Percentiles rank a stretch among this genome's conserved stretches.
Evolutionary conservation across 495 filamentous ascomycete genomes (phyloP).

Genomic region (Hypoxylon fragiforme): DNA sequence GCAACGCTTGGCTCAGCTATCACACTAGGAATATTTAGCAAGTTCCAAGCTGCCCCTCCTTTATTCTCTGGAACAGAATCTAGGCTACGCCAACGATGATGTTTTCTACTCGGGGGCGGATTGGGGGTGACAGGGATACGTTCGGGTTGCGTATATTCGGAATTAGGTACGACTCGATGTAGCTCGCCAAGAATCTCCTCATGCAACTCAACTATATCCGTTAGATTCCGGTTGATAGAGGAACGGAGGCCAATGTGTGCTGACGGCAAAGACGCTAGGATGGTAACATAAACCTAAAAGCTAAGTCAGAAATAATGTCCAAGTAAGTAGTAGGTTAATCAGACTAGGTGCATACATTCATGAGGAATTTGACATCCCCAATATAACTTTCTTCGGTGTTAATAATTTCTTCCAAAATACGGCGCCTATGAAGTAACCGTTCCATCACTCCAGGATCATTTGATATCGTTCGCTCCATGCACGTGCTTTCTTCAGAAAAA

Average conservation of each 20-base stretch:
- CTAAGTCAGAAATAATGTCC: conserved; percentile 2
- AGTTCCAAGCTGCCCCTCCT: conserved; percentile 42
- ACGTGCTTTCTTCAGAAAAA: conserved; percentile 68
- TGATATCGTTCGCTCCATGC: conserved; percentile 53
- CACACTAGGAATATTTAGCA: conserved; percentile 54
- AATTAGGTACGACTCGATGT: conserved; percentile 62
- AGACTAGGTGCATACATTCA: conserved; percentile 63
- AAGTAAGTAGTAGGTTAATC: background rate
- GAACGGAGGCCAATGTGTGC: conserved; percentile 58
- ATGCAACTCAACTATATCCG: conserved; percentile 71
- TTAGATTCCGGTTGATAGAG: conserved; percentile 67
- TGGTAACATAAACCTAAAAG: conserved; percentile 66
- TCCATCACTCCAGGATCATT: conserved; percentile 71
- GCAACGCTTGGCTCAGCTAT: conserved; percentile 71
- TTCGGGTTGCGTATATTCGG: conserved; percentile 60
- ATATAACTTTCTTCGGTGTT: conserved; percentile 87
- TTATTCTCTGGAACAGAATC: conserved; percentile 60
- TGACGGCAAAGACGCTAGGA: conserved; percentile 63
- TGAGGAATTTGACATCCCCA: conserved; percentile 79
- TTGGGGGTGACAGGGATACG: conserved; percentile 26
- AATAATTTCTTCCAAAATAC: conserved; percentile 81
- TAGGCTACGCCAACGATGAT: conserved; percentile 62
- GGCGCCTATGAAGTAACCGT: conserved; percentile 72
- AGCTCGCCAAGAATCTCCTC: conserved; percentile 70
- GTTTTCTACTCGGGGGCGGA: conserved; percentile 38